These are phyloP conservation scores for Cryptococcus wingfieldii DNA, from an alignment of 1,284 basidiomycete genomes.

Conservation along the genomic window DNA sequence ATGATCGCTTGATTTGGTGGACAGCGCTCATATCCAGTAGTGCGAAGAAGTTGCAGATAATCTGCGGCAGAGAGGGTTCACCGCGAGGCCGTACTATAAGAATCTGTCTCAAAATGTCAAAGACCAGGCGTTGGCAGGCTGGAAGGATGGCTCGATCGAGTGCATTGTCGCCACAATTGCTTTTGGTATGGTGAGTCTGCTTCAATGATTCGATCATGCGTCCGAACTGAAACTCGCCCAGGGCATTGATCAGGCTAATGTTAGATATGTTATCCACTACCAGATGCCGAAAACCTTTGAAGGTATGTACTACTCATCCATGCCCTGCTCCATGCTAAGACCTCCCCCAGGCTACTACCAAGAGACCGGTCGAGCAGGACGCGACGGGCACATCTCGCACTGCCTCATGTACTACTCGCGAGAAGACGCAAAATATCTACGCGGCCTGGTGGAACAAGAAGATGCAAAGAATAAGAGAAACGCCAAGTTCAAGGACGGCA, in stretches of 20 bases:
- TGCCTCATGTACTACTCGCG: slow-evolving; percentile 78
- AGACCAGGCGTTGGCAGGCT: slow-evolving; percentile 58
- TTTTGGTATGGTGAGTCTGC: slow-evolving; percentile 62
- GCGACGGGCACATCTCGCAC: slow-evolving; percentile 73
- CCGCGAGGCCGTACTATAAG: slow-evolving; percentile 68
- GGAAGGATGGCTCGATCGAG: slow-evolving; percentile 46
- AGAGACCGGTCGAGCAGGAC: slow-evolving; percentile 80
- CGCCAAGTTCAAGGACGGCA: slow-evolving; percentile 16
- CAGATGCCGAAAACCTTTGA: slow-evolving; percentile 79
- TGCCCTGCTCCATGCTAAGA: neutral
- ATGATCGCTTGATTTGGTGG: neutral
- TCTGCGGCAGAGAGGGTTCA: slow-evolving; percentile 62
- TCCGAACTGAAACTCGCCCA: slow-evolving; percentile 3
- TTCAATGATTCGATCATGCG: neutral
- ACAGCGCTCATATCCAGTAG: slow-evolving; percentile 3
- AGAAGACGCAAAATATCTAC: slow-evolving; percentile 63
- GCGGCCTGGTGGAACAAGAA: slow-evolving; percentile 55
- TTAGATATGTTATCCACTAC: slow-evolving; percentile 58
- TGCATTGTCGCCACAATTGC: slow-evolving; percentile 65
- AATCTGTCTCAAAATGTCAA: slow-evolving; percentile 55
- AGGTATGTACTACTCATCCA: slow-evolving; percentile 51
- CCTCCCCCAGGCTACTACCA: slow-evolving; percentile 69
- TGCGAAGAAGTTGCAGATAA: slow-evolving; percentile 66
- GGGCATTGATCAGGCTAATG: slow-evolving; percentile 80
- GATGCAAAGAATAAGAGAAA: slow-evolving; percentile 14